Conservation (phyloP, 345 rosid genomes). For the Excoecaria cochinchinensis region DNA sequence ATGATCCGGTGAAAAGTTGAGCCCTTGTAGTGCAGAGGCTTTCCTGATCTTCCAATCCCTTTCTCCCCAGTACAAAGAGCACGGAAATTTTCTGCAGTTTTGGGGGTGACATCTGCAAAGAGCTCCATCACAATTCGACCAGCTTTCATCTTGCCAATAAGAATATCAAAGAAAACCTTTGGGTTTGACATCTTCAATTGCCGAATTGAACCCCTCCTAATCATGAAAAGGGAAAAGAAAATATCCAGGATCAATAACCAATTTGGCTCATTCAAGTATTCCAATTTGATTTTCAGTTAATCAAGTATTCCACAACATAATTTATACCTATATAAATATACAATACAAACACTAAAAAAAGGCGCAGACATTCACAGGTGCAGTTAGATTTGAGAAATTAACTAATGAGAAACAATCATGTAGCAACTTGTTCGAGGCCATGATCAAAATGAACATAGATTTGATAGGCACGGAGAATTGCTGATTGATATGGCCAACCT, state of each 20-base stretch:
- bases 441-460: slow-evolving; percentile 40
- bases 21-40: slow-evolving; percentile 74
- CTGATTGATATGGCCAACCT: slow-evolving; percentile 60
- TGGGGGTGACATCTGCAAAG: slow-evolving; percentile 65
- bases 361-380: background rate
- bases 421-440: slow-evolving; percentile 81
- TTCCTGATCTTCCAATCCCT: slow-evolving; percentile 58
- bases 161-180: slow-evolving; percentile 68
- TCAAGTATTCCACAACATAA: background rate
- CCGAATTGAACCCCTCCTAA: slow-evolving; percentile 24
- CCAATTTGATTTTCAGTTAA: background rate
- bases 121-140: slow-evolving; percentile 83
- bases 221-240: background rate
- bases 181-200: slow-evolving; percentile 55
- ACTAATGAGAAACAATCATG: slow-evolving; percentile 14
- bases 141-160: slow-evolving; percentile 61
- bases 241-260: background rate
- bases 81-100: slow-evolving; percentile 73
- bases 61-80: slow-evolving; percentile 85
- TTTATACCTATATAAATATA: background rate
- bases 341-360: background rate
- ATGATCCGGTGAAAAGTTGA: slow-evolving; percentile 81
- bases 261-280: background rate
- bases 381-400: background rate
- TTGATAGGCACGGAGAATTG: slow-evolving; percentile 78